Evolutionary conservation across 768 basidiomycete species (phyloP).

Genomic region (Pholiota conissans): DNA sequence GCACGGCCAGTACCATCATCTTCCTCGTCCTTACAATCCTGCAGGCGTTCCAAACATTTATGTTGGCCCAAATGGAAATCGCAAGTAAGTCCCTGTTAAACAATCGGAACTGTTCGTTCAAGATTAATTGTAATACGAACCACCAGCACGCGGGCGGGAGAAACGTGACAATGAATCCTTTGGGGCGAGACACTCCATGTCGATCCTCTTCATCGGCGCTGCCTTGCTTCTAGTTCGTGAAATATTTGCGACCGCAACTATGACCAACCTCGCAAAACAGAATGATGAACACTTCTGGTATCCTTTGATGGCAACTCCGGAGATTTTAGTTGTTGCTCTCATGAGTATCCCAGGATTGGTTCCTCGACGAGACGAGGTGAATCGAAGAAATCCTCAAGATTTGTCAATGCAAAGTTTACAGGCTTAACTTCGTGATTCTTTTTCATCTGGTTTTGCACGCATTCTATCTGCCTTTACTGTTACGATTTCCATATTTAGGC

Average conservation of each 20-base stretch:
- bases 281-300: slow-evolving; percentile 40
- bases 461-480: too few species aligned
- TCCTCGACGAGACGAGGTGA: not conserved
- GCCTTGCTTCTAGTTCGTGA: slow-evolving; percentile 38
- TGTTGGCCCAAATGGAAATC: slow-evolving; percentile 24
- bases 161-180: slow-evolving; percentile 11
- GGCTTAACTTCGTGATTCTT: too few species aligned
- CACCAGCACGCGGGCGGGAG: not conserved
- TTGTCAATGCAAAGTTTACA: too few species aligned
- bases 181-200: slow-evolving; percentile 29
- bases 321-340: slow-evolving; percentile 19
- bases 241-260: slow-evolving; percentile 31
- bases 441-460: too few species aligned
- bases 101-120: too few species aligned
- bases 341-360: not conserved
- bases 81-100: slow-evolving; percentile 20
- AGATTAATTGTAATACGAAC: too few species aligned
- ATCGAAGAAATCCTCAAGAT: not conserved
- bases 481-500: too few species aligned
- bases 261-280: slow-evolving; percentile 23
- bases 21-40: slow-evolving; percentile 37
- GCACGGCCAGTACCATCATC: slow-evolving; percentile 32
- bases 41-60: slow-evolving; percentile 30
- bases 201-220: slow-evolving; percentile 32
- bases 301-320: slow-evolving; percentile 38